A percentile compares a stretch with the other conserved stretches of the same genome.
phyloP scores from a whole-genome alignment of 495 filamentous ascomycete species.

The Xylaria sp. region DNA sequence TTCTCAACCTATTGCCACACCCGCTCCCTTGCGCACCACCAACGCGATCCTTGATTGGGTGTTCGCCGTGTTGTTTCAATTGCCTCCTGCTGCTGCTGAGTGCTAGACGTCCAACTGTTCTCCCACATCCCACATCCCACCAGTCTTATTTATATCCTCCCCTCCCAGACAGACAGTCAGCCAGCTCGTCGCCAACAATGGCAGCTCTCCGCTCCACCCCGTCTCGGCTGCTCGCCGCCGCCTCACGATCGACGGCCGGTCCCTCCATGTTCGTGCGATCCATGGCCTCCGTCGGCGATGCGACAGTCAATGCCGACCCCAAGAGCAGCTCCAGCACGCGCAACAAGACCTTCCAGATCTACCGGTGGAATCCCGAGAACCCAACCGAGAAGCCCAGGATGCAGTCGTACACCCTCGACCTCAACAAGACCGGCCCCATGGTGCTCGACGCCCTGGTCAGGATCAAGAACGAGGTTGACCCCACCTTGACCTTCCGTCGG shows the following conservation, averaged over 20 bases:
- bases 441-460: slow-evolving; percentile 93
- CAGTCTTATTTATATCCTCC: neutral
- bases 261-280: slow-evolving; percentile 50
- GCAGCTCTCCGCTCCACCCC: slow-evolving; percentile 76
- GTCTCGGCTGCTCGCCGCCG: slow-evolving; percentile 67
- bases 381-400: slow-evolving; percentile 91
- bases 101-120: neutral
- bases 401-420: slow-evolving; percentile 91
- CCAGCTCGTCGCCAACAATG: slow-evolving; percentile 59
- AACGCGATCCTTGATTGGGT: slow-evolving; percentile 30
- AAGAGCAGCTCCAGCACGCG: slow-evolving; percentile 60
- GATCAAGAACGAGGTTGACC: slow-evolving; percentile 99
- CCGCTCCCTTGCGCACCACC: slow-evolving; percentile 14
- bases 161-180: too few relatives aligned
- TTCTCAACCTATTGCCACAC: slow-evolving; percentile 34
- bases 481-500: slow-evolving; percentile 92
- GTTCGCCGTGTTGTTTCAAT: neutral
- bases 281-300: slow-evolving; percentile 55
- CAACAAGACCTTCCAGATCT: slow-evolving; percentile 97
- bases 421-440: slow-evolving; percentile 99
- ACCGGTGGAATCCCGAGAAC: slow-evolving; percentile 96
- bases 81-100: slow-evolving; percentile 3
- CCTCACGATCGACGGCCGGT: slow-evolving; percentile 45
- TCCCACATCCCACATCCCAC: too few relatives aligned
- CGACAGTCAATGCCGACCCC: slow-evolving; percentile 64